These are phyloP conservation scores for Datisca glomerata DNA, from an alignment of 306 rosid genomes.

Conservation along the genomic window DNA sequence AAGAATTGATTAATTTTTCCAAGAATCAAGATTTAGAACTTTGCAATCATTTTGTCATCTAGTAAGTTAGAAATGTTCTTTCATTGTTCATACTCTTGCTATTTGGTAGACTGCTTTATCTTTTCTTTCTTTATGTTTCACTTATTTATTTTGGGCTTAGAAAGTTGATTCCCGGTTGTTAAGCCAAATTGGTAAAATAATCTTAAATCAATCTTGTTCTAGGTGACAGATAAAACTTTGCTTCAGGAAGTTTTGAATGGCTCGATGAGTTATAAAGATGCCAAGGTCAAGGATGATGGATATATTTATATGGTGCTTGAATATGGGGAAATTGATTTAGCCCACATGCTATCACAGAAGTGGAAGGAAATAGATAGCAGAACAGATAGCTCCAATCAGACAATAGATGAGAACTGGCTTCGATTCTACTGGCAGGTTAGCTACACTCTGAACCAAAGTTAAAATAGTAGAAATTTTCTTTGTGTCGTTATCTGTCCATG, in stretches of 20 bases:
- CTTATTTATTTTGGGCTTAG: too few species aligned
- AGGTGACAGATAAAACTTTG: slow-evolving; percentile 93
- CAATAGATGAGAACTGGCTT: slow-evolving; percentile 85
- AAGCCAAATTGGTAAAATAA: too few species aligned
- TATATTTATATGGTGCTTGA: slow-evolving; percentile 96
- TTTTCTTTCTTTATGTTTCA: too few species aligned
- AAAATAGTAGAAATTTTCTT: neutral
- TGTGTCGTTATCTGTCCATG: neutral
- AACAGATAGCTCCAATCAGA: slow-evolving; percentile 21
- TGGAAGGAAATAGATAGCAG: slow-evolving; percentile 74
- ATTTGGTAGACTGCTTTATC: too few species aligned
- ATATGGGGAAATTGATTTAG: slow-evolving; percentile 96
- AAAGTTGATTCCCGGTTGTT: too few species aligned
- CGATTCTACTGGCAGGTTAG: slow-evolving; percentile 96
- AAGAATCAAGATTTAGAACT: too few species aligned
- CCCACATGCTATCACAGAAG: slow-evolving; percentile 96
- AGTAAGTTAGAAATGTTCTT: too few species aligned
- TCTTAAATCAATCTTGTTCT: slow-evolving; percentile 10
- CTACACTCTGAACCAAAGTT: neutral
- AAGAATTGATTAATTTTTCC: too few species aligned
- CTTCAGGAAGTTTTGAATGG: slow-evolving; percentile 68
- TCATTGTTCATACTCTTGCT: too few species aligned
- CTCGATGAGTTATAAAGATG: slow-evolving; percentile 61
- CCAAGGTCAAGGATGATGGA: slow-evolving; percentile 84
- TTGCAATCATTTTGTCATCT: too few species aligned